A percentile compares a stretch with the other conserved stretches of the same genome.
Conservation (phyloP, 345 rosid species). For the Carallia pectinifolia region DNA sequence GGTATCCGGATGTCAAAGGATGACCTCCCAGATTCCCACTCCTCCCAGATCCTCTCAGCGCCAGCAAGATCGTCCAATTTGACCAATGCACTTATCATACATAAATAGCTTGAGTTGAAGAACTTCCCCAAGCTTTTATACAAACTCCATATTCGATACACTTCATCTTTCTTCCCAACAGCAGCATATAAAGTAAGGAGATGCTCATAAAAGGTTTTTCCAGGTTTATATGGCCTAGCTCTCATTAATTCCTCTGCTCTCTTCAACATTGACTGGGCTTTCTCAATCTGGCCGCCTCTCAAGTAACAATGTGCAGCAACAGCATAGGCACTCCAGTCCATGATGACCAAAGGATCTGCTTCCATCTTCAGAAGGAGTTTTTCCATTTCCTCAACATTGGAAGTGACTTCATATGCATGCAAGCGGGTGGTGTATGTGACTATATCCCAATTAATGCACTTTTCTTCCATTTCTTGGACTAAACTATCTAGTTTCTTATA, state of each 20-base stretch:
- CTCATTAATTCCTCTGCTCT: conserved; percentile 37
- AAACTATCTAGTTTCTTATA: conserved; percentile 41
- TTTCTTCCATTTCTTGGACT: conserved; percentile 55
- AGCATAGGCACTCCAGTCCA: conserved; percentile 51
- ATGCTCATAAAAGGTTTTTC: conserved; percentile 26
- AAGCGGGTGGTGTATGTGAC: conserved; percentile 43
- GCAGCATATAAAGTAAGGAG: conserved; percentile 50
- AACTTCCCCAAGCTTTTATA: conserved; percentile 38
- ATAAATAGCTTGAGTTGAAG: conserved; percentile 42
- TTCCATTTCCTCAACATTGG: conserved; percentile 53
- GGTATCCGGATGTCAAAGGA: conserved; percentile 45
- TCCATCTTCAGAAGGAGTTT: conserved; percentile 47
- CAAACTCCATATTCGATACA: conserved; percentile 52
- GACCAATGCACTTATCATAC: conserved; percentile 53
- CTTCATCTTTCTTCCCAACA: conserved; percentile 45
- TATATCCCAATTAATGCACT: conserved; percentile 30
- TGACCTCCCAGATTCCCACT: conserved; percentile 47
- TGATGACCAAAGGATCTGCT: conserved; percentile 26
- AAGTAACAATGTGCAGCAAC: conserved; percentile 45
- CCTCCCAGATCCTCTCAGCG: conserved; percentile 47
- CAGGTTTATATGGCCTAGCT: conserved; percentile 17
- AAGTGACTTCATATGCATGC: conserved; percentile 46
- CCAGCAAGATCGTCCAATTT: conserved; percentile 49
- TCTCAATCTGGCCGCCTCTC: conserved; percentile 46
- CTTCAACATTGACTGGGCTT: conserved; percentile 43